Evolutionary conservation across 169 alveolate species (phyloP).

Genomic region (Hammondia hammondi): DNA sequence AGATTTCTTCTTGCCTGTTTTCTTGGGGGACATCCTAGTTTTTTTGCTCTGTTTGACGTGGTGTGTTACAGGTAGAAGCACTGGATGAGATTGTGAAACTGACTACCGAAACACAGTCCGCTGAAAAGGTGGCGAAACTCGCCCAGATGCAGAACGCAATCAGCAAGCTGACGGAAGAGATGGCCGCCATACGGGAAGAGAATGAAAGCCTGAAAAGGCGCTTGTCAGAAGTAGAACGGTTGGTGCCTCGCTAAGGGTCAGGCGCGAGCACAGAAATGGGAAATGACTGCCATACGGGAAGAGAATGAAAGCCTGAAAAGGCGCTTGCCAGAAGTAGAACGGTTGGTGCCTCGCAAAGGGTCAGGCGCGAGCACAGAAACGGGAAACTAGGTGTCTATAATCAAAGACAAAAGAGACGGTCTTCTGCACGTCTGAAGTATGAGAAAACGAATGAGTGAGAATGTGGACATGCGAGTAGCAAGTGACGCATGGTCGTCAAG

Average conservation of each 20-base stretch:
- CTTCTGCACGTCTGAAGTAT: too few relatives aligned
- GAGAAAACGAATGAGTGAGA: too few relatives aligned
- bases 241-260: neutral
- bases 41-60: neutral
- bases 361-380: neutral
- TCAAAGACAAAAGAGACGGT: too few relatives aligned
- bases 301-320: conserved; percentile 4
- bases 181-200: neutral
- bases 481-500: too few relatives aligned
- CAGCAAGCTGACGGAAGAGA: neutral
- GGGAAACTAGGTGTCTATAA: neutral
- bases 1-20: neutral
- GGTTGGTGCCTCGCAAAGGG: neutral
- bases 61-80: conserved; percentile 5
- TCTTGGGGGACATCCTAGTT: neutral
- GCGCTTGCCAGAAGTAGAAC: neutral
- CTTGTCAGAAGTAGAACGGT: neutral
- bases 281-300: neutral
- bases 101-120: neutral
- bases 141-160: neutral
- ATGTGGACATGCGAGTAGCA: too few relatives aligned
- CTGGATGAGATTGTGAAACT: conserved; percentile 18
- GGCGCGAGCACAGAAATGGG: too few relatives aligned
- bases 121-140: neutral
- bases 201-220: conserved; percentile 5